Evolutionary conservation across 2,329 filamentous ascomycete genomes (phyloP).

Genomic region (Aureobasidium vineae): DNA sequence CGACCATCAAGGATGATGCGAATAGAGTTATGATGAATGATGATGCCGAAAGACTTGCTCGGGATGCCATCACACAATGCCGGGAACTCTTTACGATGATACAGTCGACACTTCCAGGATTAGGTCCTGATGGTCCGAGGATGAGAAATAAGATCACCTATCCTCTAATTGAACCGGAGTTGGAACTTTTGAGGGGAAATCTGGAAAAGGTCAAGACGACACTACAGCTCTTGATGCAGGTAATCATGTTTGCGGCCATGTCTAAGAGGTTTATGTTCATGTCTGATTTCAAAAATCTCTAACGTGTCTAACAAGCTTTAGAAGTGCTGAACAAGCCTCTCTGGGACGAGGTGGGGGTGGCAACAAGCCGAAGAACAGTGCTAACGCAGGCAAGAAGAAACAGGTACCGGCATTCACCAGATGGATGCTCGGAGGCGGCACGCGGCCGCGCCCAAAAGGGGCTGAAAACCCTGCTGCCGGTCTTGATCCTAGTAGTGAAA

Average conservation of each 20-base stretch:
- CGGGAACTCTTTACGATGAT: background rate
- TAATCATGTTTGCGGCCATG: slow-evolving; percentile 4
- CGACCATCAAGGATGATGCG: background rate
- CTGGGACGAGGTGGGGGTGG: background rate
- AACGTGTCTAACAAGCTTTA: background rate
- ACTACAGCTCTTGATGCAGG: slow-evolving; percentile 7
- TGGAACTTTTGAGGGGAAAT: background rate
- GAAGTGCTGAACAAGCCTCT: background rate
- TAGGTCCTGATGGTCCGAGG: background rate
- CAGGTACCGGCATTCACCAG: background rate
- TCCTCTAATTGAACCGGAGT: background rate
- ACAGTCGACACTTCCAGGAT: background rate
- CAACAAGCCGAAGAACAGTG: background rate
- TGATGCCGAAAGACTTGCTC: background rate
- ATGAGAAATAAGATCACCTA: background rate
- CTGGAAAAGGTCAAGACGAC: slow-evolving; percentile 18
- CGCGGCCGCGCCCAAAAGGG: slow-evolving; percentile 20
- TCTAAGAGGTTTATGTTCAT: background rate
- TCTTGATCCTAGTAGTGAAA: too few species aligned
- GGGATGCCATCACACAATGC: background rate
- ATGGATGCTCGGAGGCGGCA: slow-evolving; percentile 20
- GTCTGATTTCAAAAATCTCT: too few species aligned
- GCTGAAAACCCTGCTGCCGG: slow-evolving; percentile 18
- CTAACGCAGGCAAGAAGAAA: slow-evolving; percentile 13
- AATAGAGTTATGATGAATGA: background rate